Conservation (phyloP, 164 flowering plant genomes). For the Vitis rupestris region DNA sequence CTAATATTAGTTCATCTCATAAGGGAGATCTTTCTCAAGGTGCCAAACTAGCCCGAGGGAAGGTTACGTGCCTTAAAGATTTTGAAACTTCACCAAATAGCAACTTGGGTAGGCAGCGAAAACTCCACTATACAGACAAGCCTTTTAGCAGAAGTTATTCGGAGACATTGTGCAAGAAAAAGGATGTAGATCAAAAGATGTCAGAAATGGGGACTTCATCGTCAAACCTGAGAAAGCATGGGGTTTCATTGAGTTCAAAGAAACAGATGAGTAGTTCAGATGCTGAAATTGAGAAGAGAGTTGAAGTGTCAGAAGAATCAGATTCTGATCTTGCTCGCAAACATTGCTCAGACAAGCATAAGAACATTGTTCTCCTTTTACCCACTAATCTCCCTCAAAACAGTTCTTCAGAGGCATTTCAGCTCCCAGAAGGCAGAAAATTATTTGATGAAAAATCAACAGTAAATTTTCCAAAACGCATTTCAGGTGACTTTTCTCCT, state of each 20-base stretch:
- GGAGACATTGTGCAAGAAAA: conserved; percentile 8
- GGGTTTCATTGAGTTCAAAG: conserved; percentile 11
- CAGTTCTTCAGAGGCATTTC: conserved; percentile 19
- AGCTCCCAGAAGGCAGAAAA: conserved; percentile 22
- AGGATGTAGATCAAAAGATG: conserved; percentile 17
- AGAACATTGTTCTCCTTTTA: conserved; percentile 40
- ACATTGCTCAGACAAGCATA: conserved; percentile 20
- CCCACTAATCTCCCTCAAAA: conserved; percentile 31
- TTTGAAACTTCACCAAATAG: conserved; percentile 16
- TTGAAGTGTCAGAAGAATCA: conserved; percentile 5
- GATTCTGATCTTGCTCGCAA: conserved; percentile 21
- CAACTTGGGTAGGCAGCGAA: conserved; percentile 15
- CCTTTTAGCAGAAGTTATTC: conserved; percentile 18
- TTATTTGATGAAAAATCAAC: conserved; percentile 15
- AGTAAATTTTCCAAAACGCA: conserved; percentile 25
- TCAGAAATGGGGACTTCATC: conserved; percentile 15
- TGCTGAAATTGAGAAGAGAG: conserved; percentile 15
- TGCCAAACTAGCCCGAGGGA: conserved; percentile 14
- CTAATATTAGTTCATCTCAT: conserved; percentile 15
- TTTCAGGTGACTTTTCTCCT: conserved; percentile 34
- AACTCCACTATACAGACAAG: conserved; percentile 7
- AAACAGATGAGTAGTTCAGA: conserved; percentile 14
- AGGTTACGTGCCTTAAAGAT: conserved; percentile 17
- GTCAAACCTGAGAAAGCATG: conserved; percentile 14
- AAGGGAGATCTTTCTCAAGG: conserved; percentile 21